Evolutionary conservation across 345 rosid species (phyloP).

Genomic region (Lenwebbia sp.): DNA sequence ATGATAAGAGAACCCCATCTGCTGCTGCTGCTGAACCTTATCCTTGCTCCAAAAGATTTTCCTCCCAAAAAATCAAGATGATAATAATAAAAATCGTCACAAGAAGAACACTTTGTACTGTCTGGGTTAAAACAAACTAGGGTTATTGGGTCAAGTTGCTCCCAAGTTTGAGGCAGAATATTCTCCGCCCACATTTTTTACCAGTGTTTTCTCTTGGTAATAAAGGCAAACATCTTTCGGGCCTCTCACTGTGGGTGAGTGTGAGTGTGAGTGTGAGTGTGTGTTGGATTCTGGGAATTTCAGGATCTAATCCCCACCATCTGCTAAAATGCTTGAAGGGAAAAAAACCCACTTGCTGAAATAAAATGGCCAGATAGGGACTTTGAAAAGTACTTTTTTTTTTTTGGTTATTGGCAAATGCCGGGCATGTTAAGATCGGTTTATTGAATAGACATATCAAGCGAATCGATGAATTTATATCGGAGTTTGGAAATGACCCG

Average conservation of each 20-base stretch:
- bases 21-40: not conserved
- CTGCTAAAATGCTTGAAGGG: conserved; percentile 11
- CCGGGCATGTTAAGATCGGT: not conserved
- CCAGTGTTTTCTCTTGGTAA: not conserved
- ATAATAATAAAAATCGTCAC: not conserved
- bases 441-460: not conserved
- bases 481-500: not conserved
- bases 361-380: not conserved
- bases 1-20: not conserved
- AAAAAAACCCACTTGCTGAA: conserved; percentile 8
- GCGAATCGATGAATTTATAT: not conserved
- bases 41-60: not conserved
- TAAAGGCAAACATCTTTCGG: not conserved
- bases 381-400: not conserved
- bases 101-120: not conserved
- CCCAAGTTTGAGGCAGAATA: not conserved
- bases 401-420: not conserved
- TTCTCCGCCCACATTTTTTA: not conserved
- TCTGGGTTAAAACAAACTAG: not conserved
- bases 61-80: not conserved
- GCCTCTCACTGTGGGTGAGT: not conserved
- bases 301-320: conserved; percentile 36
- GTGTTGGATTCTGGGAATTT: not conserved
- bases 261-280: not conserved
- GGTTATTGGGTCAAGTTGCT: not conserved